Evolutionary conservation across 1,284 basidiomycete genomes (phyloP), one percentile per base, ranked within the genome.

Genomic region (Apiotrichum porosum): DNA sequence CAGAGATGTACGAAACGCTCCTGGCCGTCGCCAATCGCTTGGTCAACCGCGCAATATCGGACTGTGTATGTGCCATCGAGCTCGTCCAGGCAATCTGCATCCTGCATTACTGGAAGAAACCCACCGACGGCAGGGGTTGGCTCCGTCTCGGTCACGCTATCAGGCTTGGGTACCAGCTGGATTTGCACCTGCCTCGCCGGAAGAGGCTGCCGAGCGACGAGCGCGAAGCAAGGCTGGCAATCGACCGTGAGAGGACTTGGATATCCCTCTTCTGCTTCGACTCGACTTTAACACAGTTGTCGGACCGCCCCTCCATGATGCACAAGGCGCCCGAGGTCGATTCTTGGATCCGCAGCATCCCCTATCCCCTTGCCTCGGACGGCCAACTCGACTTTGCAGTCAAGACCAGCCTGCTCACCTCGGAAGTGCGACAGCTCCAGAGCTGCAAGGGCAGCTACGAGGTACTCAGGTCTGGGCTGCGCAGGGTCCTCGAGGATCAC

Each of bases 121-220:
- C 54, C 6, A 52, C 41, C 3, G 54, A 56, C 26, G 31, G 35
- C 19, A 43, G 49, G 12, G 53, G 53, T 2, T 63, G 55, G 54
- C 43, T 55, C 6, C 54, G 60, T 6, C 42, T 61, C n/a, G 64
- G 60, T 2, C 58, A 59, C 23, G 64, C 64, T 6, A 59, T 66
- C 9, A 49, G 64, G 1, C 53, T 59, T 14, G 64, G 59, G 2
- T 59, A 57, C 36, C 61, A 64, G 50, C 51, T 64, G 5, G 56
- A 57, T 10, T 32, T 62, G 13, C 58, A 61, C 42, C 52, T 62
- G 13, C 49, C 47, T 1, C 44, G 43, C 3, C 46, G 45, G 35
- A 30, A 55, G 9, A 51, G 56, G 14, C 38, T 62, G 9, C 61
- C 64, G 0, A 33, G 42, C 9, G 54, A 57, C 36, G 54, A 63